Conservation (phyloP, 2,329 filamentous ascomycete genomes). For the Ceratocystis alfenasii region DNA sequence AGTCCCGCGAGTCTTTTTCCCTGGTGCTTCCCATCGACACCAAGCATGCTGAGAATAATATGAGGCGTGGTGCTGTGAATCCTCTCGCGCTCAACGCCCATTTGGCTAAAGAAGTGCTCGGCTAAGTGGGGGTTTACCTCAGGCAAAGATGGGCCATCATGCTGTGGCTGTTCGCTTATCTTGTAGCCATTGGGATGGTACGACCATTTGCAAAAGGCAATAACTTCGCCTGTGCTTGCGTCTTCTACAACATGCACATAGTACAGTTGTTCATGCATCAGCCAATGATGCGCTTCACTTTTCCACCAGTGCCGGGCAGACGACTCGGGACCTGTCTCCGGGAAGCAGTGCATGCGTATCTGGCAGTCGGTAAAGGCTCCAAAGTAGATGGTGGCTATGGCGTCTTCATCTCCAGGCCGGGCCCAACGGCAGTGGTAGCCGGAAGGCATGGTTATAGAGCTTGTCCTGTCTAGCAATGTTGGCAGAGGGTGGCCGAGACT, state of each 20-base stretch:
- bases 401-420: conserved; percentile 12
- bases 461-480: not conserved
- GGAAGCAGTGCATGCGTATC: conserved; percentile 20
- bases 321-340: conserved; percentile 3
- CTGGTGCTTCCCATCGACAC: conserved; percentile 17
- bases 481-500: not conserved
- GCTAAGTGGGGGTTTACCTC: conserved; percentile 13
- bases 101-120: conserved; percentile 19
- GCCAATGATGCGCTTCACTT: conserved; percentile 17
- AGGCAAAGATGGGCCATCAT: not conserved
- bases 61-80: conserved; percentile 21
- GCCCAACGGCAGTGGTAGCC: conserved; percentile 19
- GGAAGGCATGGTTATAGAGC: conserved; percentile 3
- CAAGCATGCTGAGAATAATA: conserved; percentile 19
- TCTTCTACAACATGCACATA: conserved; percentile 16
- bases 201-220: conserved; percentile 22
- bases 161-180: not conserved
- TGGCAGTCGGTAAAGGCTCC: conserved; percentile 17
- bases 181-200: conserved; percentile 20
- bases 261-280: conserved; percentile 13
- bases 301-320: conserved; percentile 18
- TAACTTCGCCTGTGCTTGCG: conserved; percentile 6
- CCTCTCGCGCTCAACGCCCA: conserved; percentile 15
- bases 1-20: conserved; percentile 9
- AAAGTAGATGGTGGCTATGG: conserved; percentile 18